These are phyloP conservation scores for Helminthosporium solani DNA, from an alignment of 2,329 filamentous ascomycete species.

Conservation along the genomic window DNA sequence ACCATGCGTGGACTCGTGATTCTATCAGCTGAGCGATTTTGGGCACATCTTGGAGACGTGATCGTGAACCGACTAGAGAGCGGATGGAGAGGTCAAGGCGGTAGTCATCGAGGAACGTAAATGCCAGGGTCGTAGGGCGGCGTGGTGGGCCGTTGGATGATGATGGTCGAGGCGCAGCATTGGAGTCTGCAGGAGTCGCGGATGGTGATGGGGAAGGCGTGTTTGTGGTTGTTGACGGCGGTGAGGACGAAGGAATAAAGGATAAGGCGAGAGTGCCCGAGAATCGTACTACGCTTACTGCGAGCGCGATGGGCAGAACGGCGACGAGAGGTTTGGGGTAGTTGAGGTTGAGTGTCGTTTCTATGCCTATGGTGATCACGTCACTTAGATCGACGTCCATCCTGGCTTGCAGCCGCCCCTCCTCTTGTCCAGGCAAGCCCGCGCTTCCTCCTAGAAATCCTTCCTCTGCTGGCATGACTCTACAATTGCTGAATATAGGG, in stretches of 20 bases:
- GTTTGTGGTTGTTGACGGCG: constrained; percentile 32
- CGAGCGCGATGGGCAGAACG: constrained; percentile 85
- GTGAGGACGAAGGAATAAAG: constrained; percentile 69
- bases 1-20: constrained; percentile 77
- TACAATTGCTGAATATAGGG: constrained; percentile 97
- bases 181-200: constrained; percentile 4
- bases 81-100: constrained; percentile 78
- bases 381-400: constrained; percentile 98
- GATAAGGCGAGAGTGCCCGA: constrained; percentile 92
- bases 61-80: constrained; percentile 76
- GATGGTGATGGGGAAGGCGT: constrained; percentile 19
- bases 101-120: constrained; percentile 91
- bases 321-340: constrained; percentile 89
- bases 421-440: constrained; percentile 56
- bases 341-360: constrained; percentile 92
- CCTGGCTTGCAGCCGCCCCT: constrained; percentile 80
- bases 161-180: constrained; percentile 49
- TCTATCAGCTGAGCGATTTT: constrained; percentile 87
- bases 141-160: constrained; percentile 27
- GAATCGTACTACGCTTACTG: constrained; percentile 89
- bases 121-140: constrained; percentile 81
- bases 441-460: constrained; percentile 54
- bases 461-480: constrained; percentile 88
- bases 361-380: constrained; percentile 89
- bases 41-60: constrained; percentile 77